Evolutionary conservation across 2,329 filamentous ascomycete genomes (phyloP).

Genomic region (Sarocladium strictum): DNA sequence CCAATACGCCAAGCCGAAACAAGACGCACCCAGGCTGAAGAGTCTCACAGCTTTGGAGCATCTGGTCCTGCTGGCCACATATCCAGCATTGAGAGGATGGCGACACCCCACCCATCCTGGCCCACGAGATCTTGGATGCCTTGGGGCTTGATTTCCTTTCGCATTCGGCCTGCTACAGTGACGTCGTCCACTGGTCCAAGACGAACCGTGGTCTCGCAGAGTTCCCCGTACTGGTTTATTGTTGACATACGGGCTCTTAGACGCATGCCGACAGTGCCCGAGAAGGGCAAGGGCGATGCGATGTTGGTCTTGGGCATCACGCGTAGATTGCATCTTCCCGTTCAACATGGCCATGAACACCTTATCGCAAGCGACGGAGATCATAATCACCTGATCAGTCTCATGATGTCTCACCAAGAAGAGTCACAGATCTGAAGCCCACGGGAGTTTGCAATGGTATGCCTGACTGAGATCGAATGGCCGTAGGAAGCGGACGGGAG

Average conservation of each 20-base stretch:
- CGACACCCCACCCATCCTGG: no score
- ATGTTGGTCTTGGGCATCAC: not conserved
- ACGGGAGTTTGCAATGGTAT: not conserved
- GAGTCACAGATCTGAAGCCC: not conserved
- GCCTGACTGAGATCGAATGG: not conserved
- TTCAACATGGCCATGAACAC: not conserved
- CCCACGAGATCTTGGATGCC: not conserved
- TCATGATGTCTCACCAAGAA: not conserved
- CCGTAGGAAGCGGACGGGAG: not conserved
- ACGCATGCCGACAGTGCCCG: not conserved
- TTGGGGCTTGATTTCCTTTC: not conserved
- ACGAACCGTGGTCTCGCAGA: not conserved
- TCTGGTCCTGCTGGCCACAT: not conserved
- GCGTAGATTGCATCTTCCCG: no score
- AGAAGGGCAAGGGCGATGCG: not conserved
- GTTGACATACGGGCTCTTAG: not conserved
- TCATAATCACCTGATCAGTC: not conserved
- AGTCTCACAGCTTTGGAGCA: constrained; percentile 1
- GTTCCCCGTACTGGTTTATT: not conserved
- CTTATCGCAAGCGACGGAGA: no score
- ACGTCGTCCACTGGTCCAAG: not conserved
- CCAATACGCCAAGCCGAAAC: constrained; percentile 3
- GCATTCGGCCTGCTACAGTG: not conserved
- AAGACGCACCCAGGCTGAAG: not conserved
- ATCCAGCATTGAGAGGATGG: no score